Conservation (phyloP, 2,329 filamentous ascomycete species). For the Colletotrichum zoysiae region DNA sequence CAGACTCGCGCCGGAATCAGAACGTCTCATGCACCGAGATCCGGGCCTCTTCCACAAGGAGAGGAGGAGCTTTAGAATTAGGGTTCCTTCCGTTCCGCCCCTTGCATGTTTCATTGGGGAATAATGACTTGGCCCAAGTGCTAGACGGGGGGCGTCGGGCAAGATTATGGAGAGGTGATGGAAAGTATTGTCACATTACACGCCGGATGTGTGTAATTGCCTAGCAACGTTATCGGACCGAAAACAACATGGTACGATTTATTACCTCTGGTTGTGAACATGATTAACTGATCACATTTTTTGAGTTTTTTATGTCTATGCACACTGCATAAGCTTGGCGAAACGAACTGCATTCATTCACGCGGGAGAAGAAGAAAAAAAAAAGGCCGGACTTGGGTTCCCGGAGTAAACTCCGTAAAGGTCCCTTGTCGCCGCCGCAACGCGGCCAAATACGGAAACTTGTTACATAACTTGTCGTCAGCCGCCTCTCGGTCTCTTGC, state of each 20-base stretch:
- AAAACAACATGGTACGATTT: background rate
- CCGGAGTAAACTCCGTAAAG: background rate
- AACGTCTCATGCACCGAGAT: background rate
- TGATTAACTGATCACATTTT: too few species aligned
- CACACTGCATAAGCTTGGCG: background rate
- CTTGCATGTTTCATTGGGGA: background rate
- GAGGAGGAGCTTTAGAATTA: background rate
- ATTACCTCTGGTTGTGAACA: too few species aligned
- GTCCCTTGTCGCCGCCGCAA: background rate
- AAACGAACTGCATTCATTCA: background rate
- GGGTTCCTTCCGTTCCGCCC: background rate
- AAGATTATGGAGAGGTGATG: background rate
- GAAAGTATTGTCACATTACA: background rate
- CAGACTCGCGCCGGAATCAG: too few species aligned
- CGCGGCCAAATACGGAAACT: background rate
- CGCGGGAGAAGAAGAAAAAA: too few species aligned
- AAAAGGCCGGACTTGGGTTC: background rate
- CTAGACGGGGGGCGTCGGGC: background rate
- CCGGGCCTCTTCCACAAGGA: background rate
- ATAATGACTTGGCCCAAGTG: background rate
- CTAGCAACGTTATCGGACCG: background rate
- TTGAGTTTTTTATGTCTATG: background rate
- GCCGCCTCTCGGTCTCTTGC: too few species aligned
- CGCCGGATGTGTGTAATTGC: background rate
- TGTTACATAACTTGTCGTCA: background rate